Evolutionary conservation across 352 stramenopile genomes (phyloP).

Genomic region (Globisporangium nagaii): DNA sequence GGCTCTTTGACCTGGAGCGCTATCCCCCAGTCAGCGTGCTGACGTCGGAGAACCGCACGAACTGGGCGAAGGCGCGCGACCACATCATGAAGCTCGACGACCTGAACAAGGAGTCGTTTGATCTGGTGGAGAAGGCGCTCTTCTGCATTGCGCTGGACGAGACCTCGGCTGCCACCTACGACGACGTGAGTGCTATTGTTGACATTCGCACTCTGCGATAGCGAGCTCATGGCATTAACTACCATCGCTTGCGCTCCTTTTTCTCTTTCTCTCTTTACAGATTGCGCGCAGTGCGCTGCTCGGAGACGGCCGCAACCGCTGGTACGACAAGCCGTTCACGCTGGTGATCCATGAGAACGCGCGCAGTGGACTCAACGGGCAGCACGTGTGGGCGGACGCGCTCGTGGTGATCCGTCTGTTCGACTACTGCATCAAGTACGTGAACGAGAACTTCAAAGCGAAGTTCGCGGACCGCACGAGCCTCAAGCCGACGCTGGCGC

Average conservation of each 20-base stretch:
- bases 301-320: conserved; percentile 92
- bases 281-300: conserved; percentile 82
- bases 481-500: conserved; percentile 51
- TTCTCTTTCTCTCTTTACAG: conserved; percentile 9
- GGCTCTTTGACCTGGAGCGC: conserved; percentile 79
- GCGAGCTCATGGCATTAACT: not conserved
- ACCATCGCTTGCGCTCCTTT: too few species aligned
- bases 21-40: conserved; percentile 91
- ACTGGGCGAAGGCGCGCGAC: conserved; percentile 89
- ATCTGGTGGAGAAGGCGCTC: conserved; percentile 90
- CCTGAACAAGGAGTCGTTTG: conserved; percentile 87
- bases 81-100: conserved; percentile 84
- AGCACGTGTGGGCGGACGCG: conserved; percentile 97
- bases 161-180: conserved; percentile 68
- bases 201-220: not conserved
- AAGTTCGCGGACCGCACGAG: conserved; percentile 74
- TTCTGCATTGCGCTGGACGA: conserved; percentile 93
- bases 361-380: conserved; percentile 92
- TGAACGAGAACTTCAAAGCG: conserved; percentile 88
- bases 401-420: conserved; percentile 93
- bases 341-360: conserved; percentile 96
- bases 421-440: conserved; percentile 92
- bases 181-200: conserved; percentile 35
- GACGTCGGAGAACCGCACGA: conserved; percentile 93
- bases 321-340: conserved; percentile 98